Conservation (phyloP, 2,329 filamentous ascomycete species). For the Blastomyces silverae region DNA sequence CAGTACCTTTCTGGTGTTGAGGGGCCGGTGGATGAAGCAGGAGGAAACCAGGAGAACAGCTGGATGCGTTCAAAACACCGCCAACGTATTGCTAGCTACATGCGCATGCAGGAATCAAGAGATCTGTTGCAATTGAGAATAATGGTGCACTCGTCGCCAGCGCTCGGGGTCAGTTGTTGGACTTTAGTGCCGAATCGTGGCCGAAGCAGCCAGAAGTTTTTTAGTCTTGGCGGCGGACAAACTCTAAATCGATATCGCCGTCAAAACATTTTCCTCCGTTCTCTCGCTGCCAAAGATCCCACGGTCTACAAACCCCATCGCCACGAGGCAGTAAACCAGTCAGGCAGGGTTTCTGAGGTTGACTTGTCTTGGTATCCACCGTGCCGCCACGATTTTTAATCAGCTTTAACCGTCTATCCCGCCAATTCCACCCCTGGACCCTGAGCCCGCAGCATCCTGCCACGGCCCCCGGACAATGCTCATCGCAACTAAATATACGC, state of each 20-base stretch:
- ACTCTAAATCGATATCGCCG: slow-evolving; percentile 24
- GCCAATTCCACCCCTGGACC: slow-evolving; percentile 7
- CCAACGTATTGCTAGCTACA: neutral
- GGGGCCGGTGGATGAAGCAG: neutral
- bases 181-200: neutral
- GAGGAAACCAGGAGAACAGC: neutral
- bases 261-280: slow-evolving; percentile 16
- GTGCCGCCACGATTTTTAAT: neutral
- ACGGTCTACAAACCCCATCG: slow-evolving; percentile 20
- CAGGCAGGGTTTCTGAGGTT: slow-evolving; percentile 4
- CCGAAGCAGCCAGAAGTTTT: slow-evolving; percentile 21
- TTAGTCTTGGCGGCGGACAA: slow-evolving; percentile 31
- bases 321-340: slow-evolving; percentile 23
- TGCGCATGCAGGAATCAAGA: slow-evolving; percentile 1
- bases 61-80: neutral
- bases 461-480: slow-evolving; percentile 34
- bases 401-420: slow-evolving; percentile 10
- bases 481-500: slow-evolving; percentile 31
- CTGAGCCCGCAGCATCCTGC: neutral
- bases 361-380: neutral
- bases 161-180: neutral
- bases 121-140: neutral
- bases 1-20: neutral
- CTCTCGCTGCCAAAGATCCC: neutral
- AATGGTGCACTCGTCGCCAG: neutral